These are phyloP conservation scores for Eudorina sp. DNA, from an alignment of 139 green algal genomes.

Conservation along the genomic window DNA sequence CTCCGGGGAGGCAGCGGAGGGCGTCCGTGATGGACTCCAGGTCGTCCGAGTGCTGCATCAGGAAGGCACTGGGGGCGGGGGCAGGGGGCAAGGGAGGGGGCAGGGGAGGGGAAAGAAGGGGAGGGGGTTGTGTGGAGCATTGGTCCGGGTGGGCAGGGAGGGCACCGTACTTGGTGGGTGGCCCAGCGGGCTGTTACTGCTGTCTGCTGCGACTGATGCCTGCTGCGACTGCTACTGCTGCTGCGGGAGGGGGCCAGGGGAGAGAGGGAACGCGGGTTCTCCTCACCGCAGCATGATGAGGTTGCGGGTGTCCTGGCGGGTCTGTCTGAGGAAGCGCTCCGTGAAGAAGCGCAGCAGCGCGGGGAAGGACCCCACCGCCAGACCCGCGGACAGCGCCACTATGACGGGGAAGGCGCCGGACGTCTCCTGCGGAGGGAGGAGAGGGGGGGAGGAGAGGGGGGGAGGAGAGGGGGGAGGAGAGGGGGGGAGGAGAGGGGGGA, in stretches of 20 bases:
- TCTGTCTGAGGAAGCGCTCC: neutral
- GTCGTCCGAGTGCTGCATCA: constrained; percentile 67
- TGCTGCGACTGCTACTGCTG: no score
- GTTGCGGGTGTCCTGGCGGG: neutral
- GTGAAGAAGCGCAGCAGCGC: constrained; percentile 16
- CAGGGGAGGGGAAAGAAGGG: no score
- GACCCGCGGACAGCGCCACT: neutral
- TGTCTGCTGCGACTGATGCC: no score
- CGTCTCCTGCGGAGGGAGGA: neutral
- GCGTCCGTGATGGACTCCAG: constrained; percentile 55
- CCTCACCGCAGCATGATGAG: constrained; percentile 11
- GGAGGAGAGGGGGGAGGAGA: neutral
- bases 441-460: neutral
- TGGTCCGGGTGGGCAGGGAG: neutral
- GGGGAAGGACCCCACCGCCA: constrained; percentile 14
- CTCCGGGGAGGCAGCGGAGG: neutral
- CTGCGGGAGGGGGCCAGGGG: no score
- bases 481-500: neutral
- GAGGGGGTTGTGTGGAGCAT: no score
- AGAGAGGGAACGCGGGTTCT: no score
- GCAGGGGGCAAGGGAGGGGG: no score
- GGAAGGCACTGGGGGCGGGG: constrained; percentile 47
- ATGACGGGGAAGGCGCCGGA: neutral
- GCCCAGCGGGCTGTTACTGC: no score
- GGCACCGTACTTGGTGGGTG: neutral